Evolutionary conservation across 108 stramenopile species (phyloP).

Genomic region (Chaetoceros tenuissimus): DNA sequence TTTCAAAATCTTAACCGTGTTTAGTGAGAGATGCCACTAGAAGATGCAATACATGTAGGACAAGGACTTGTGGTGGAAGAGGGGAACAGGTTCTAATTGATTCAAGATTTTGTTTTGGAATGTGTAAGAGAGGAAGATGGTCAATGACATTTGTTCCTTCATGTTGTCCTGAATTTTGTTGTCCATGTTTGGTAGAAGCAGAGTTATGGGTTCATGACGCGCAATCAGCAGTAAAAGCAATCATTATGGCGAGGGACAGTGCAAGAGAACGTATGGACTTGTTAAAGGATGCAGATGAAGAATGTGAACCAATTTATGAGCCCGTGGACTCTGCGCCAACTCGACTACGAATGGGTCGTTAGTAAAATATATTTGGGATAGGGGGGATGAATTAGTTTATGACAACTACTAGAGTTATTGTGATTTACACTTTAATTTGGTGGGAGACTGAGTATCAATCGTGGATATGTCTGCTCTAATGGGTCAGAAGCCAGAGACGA

Average conservation of each 20-base stretch:
- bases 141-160: neutral
- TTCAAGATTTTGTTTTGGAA: constrained; percentile 13
- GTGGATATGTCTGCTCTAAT: no score
- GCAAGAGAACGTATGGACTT: constrained; percentile 9
- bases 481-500: no score
- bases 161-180: neutral
- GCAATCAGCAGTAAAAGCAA: constrained; percentile 6
- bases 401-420: no score
- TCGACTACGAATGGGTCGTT: no score
- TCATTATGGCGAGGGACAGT: constrained; percentile 10
- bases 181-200: constrained; percentile 7
- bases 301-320: no score
- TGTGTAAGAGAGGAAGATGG: constrained; percentile 7
- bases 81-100: constrained; percentile 21
- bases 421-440: no score
- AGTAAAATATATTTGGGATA: no score
- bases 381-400: no score
- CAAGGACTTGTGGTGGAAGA: constrained; percentile 19
- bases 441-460: no score
- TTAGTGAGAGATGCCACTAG: constrained; percentile 16
- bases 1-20: no score
- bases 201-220: constrained; percentile 10
- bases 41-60: constrained; percentile 20
- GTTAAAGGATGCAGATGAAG: no score
- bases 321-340: no score